A percentile compares a stretch with the other conserved stretches of the same genome.
phyloP scores from a whole-genome alignment of 768 basidiomycete species.

The Lactarius trivialis region DNA sequence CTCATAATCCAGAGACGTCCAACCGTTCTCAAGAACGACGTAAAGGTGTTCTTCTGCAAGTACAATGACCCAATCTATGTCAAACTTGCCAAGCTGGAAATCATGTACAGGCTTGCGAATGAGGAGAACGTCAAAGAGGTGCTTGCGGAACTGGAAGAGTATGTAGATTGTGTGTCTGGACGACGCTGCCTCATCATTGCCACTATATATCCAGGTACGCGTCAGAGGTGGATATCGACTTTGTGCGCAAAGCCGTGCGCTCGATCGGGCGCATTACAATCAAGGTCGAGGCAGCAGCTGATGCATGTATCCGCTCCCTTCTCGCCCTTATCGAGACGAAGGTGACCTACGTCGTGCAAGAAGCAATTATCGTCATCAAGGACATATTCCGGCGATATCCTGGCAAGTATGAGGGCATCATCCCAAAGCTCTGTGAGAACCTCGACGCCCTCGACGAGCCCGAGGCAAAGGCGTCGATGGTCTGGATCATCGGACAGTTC shows the following conservation, averaged over 20 bases:
- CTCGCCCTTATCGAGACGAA: conserved; percentile 87
- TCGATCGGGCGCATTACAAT: conserved; percentile 98
- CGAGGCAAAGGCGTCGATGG: conserved; percentile 94
- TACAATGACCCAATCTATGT: conserved; percentile 99
- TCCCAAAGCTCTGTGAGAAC: conserved; percentile 88
- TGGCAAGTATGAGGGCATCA: conserved; percentile 93
- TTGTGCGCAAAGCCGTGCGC: conserved; percentile 94
- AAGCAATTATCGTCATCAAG: conserved; percentile 94
- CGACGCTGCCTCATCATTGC: not conserved
- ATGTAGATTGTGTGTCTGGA: conserved; percentile 26
- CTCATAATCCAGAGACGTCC: conserved; percentile 96
- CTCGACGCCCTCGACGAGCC: conserved; percentile 90
- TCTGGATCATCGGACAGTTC: conserved; percentile 98
- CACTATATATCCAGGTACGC: conserved; percentile 78
- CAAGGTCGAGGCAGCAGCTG: conserved; percentile 86
- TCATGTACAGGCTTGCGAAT: conserved; percentile 96
- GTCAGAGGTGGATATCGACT: conserved; percentile 96
- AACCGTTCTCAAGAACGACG: conserved; percentile 88
- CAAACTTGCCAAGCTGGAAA: conserved; percentile 95
- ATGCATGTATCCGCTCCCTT: conserved; percentile 82
- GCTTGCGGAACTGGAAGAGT: conserved; percentile 93
- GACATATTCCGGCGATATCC: conserved; percentile 98
- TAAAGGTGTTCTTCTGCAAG: conserved; percentile 99
- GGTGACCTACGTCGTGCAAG: conserved; percentile 82
- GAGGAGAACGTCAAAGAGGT: conserved; percentile 92